These are phyloP conservation scores for Salix brachista DNA, from an alignment of 345 rosid species.

Conservation along the genomic window DNA sequence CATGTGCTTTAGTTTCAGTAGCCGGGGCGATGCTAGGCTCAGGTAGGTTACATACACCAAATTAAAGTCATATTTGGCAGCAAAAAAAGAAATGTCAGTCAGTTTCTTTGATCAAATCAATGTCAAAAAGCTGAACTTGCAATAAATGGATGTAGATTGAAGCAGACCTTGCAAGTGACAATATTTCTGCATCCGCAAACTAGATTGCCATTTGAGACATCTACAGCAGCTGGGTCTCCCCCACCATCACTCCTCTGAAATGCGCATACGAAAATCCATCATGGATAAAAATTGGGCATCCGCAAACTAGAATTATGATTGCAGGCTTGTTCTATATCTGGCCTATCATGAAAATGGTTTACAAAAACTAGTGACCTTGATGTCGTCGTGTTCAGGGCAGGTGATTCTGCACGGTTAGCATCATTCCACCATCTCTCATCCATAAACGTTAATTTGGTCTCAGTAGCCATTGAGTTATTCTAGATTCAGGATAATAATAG, in stretches of 20 bases:
- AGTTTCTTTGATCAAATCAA: background rate
- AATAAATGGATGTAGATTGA: background rate
- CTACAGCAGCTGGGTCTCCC: conserved; percentile 25
- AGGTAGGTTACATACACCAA: conserved; percentile 37
- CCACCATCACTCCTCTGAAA: conserved; percentile 31
- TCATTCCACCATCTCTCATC: conserved; percentile 17
- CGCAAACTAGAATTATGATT: conserved; percentile 28
- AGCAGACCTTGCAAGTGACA: conserved; percentile 23
- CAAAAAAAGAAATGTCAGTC: background rate
- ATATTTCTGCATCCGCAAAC: conserved; percentile 28
- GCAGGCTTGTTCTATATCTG: conserved; percentile 17
- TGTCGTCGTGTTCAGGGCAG: conserved; percentile 7
- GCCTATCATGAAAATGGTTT: conserved; percentile 19
- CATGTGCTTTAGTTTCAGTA: conserved; percentile 9
- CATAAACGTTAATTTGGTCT: background rate
- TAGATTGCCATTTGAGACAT: conserved; percentile 23
- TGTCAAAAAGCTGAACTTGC: background rate
- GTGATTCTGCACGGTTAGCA: conserved; percentile 9
- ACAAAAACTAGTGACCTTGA: conserved; percentile 15
- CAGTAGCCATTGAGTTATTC: background rate
- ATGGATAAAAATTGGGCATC: background rate
- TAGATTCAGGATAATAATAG: background rate
- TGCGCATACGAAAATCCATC: background rate
- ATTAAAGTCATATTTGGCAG: conserved; percentile 43
- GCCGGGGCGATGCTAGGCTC: conserved; percentile 21